A percentile compares a stretch with the other conserved stretches of the same genome.
Conservation (phyloP, 2,329 filamentous ascomycete genomes). For the Phialophora tarda region DNA sequence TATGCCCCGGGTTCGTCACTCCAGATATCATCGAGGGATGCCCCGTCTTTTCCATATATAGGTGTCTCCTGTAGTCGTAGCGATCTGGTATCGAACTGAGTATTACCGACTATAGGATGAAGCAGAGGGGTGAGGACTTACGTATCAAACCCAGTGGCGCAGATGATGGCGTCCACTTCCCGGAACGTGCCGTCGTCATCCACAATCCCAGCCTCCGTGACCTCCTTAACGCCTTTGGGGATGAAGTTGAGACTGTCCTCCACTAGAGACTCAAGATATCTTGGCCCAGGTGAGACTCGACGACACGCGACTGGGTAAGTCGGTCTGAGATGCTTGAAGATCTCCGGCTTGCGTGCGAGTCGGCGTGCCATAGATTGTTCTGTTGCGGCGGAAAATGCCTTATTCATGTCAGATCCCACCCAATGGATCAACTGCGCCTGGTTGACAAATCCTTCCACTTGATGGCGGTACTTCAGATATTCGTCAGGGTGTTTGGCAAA, state of each 20-base stretch:
- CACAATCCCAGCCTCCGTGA: not conserved
- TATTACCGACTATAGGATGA: not conserved
- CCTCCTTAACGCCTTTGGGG: not conserved
- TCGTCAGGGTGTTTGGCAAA: conserved; percentile 7
- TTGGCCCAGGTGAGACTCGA: not conserved
- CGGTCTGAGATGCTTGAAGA: conserved; percentile 8
- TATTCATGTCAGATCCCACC: not conserved
- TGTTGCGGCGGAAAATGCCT: not conserved
- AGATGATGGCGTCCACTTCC: not conserved
- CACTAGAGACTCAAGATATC: not conserved
- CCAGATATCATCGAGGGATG: conserved; percentile 38
- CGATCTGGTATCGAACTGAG: not conserved
- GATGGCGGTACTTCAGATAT: conserved; percentile 10
- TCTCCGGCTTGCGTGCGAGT: conserved; percentile 14
- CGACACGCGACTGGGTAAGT: not conserved
- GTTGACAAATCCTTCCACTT: conserved; percentile 17
- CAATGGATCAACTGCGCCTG: conserved; percentile 7
- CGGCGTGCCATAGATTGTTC: conserved; percentile 1
- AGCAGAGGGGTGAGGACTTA: not conserved
- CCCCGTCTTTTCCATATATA: conserved; percentile 41
- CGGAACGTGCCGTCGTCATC: not conserved
- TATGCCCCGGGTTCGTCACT: conserved; percentile 16
- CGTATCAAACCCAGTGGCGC: conserved; percentile 11
- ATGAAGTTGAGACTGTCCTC: conserved; percentile 1
- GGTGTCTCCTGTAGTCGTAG: not conserved